Evolutionary conservation across 495 filamentous ascomycete genomes (phyloP).

Genomic region (Tuber aestivum): DNA sequence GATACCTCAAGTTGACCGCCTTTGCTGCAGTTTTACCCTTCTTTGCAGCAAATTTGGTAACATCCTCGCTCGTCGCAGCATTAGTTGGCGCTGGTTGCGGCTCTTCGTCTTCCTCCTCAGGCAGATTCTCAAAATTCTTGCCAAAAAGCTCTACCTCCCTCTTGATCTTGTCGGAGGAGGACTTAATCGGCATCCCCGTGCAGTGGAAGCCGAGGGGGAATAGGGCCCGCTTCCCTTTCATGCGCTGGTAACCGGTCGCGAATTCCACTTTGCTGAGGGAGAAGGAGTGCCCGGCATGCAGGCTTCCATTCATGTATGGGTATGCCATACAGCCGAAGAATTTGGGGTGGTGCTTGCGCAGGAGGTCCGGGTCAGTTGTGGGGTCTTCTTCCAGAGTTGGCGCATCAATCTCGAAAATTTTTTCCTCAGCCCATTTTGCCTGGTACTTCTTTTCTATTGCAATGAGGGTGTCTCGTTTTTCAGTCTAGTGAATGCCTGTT

Average conservation of each 20-base stretch:
- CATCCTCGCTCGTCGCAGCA: slow-evolving; percentile 55
- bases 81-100: slow-evolving; percentile 34
- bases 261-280: slow-evolving; percentile 89
- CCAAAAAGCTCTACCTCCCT: slow-evolving; percentile 82
- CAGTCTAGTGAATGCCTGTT: slow-evolving; percentile 55
- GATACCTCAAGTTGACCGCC: slow-evolving; percentile 76
- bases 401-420: slow-evolving; percentile 77
- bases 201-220: slow-evolving; percentile 94
- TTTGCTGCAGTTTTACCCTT: slow-evolving; percentile 94
- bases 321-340: slow-evolving; percentile 92
- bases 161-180: slow-evolving; percentile 84
- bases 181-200: slow-evolving; percentile 97
- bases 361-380: slow-evolving; percentile 61
- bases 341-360: slow-evolving; percentile 78
- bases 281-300: slow-evolving; percentile 89
- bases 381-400: slow-evolving; percentile 70
- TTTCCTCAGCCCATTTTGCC: slow-evolving; percentile 68
- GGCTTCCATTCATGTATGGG: slow-evolving; percentile 92
- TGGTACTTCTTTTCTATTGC: slow-evolving; percentile 91
- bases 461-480: slow-evolving; percentile 85
- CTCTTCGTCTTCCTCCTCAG: slow-evolving; percentile 50
- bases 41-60: slow-evolving; percentile 85
- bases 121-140: slow-evolving; percentile 70
- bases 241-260: slow-evolving; percentile 69
- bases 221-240: slow-evolving; percentile 79